Conservation (phyloP, 768 basidiomycete species). For the Panaeolus cyanescens region DNA sequence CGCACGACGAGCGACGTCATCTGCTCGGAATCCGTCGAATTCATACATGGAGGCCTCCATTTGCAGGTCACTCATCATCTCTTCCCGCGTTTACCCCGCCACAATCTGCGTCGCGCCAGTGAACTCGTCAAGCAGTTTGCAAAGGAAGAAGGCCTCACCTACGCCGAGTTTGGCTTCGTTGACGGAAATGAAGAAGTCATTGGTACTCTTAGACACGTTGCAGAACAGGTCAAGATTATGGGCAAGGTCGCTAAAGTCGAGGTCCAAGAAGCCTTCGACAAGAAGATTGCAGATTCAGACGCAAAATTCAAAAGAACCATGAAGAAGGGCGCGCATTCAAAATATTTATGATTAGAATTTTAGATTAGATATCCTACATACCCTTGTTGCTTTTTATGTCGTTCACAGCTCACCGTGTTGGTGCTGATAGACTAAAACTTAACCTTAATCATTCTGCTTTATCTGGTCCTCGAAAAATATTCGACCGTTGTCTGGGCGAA, state of each 20-base stretch:
- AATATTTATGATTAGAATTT: neutral
- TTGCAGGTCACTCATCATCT: constrained; percentile 97
- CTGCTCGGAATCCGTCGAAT: constrained; percentile 80
- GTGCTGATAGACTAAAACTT: too few species aligned
- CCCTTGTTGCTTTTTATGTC: too few species aligned
- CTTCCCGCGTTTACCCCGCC: constrained; percentile 93
- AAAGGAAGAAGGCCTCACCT: constrained; percentile 79
- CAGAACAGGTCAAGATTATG: constrained; percentile 83
- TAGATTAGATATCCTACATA: neutral
- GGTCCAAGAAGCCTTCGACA: constrained; percentile 61
- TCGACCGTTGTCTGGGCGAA: constrained; percentile 12
- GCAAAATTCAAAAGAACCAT: constrained; percentile 10
- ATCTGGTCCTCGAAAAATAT: neutral
- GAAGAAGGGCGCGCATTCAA: constrained; percentile 10
- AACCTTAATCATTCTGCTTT: too few species aligned
- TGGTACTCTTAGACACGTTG: constrained; percentile 80
- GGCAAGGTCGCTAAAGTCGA: constrained; percentile 81
- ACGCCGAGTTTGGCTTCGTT: constrained; percentile 90
- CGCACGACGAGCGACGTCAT: constrained; percentile 97
- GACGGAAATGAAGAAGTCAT: constrained; percentile 85
- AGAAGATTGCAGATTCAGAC: constrained; percentile 33
- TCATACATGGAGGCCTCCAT: constrained; percentile 96
- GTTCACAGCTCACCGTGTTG: too few species aligned
- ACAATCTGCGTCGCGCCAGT: constrained; percentile 86
- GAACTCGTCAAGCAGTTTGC: constrained; percentile 86